Evolutionary conservation across 108 stramenopile genomes (phyloP).

Genomic region (Phaeodactylum tricornutum): DNA sequence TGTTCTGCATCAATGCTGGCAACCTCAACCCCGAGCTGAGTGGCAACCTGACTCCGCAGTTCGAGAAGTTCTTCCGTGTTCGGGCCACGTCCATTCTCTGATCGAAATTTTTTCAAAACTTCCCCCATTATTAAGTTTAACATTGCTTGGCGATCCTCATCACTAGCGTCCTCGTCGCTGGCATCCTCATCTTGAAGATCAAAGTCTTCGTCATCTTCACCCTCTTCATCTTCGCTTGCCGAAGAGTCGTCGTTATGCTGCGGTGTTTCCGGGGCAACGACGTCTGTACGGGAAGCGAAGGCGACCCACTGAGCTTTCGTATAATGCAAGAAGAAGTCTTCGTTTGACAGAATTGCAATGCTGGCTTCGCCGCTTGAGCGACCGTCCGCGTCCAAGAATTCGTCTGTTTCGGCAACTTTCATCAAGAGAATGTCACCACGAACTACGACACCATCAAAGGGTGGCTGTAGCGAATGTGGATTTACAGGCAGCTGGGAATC

Average conservation of each 20-base stretch:
- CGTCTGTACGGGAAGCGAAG: constrained; percentile 75
- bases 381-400: constrained; percentile 43
- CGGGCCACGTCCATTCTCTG: constrained; percentile 78
- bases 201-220: constrained; percentile 20
- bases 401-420: constrained; percentile 59
- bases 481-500: constrained; percentile 35
- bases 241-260: constrained; percentile 15
- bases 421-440: constrained; percentile 73
- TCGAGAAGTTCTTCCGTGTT: constrained; percentile 66
- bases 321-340: constrained; percentile 85
- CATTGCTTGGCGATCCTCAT: constrained; percentile 62
- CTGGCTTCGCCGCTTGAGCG: constrained; percentile 11
- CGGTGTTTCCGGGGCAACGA: constrained; percentile 25
- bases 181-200: constrained; percentile 36
- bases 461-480: constrained; percentile 70
- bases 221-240: constrained; percentile 15
- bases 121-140: constrained; percentile 76
- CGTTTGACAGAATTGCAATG: constrained; percentile 32
- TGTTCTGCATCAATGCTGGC: too few relatives aligned
- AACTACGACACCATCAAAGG: constrained; percentile 47
- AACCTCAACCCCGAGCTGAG: constrained; percentile 56
- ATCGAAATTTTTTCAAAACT: constrained; percentile 62
- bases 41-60: constrained; percentile 65
- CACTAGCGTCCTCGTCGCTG: constrained; percentile 23
- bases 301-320: constrained; percentile 58